These are phyloP conservation scores for Grosmannia serpens DNA, from an alignment of 2,329 filamentous ascomycete species.

Conservation along the genomic window DNA sequence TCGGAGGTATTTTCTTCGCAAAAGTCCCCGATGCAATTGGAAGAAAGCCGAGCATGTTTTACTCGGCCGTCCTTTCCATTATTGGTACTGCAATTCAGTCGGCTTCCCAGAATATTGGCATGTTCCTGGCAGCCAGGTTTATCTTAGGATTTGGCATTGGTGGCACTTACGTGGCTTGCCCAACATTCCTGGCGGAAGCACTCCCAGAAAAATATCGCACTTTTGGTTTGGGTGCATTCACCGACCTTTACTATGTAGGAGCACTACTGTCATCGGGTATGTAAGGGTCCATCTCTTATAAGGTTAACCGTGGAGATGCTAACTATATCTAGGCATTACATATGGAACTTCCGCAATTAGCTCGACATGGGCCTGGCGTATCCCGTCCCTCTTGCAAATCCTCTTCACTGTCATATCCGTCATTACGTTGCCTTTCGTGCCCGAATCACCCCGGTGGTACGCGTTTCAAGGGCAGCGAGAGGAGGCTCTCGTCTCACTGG, in stretches of 20 bases:
- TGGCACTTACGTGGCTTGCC: constrained; percentile 2
- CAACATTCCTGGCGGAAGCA: constrained; percentile 1
- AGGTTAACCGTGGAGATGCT: background rate
- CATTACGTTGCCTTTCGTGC: constrained; percentile 11
- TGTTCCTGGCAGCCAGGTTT: constrained; percentile 15
- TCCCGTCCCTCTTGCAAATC: constrained; percentile 13
- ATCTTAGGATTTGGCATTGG: constrained; percentile 13
- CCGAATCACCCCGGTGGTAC: constrained; percentile 10
- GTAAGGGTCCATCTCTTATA: background rate
- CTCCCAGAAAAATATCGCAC: background rate
- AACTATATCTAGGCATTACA: background rate
- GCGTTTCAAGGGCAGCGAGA: constrained; percentile 10
- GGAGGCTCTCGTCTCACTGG: constrained; percentile 22
- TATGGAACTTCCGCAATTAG: constrained; percentile 3
- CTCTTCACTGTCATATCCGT: constrained; percentile 16
- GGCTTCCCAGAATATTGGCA: constrained; percentile 13
- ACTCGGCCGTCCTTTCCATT: constrained; percentile 4
- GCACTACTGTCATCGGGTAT: background rate
- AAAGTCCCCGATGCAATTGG: constrained; percentile 13
- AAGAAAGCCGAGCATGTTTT: constrained; percentile 13
- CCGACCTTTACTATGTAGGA: background rate
- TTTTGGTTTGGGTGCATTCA: background rate
- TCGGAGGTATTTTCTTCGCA: constrained; percentile 7
- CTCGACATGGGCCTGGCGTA: constrained; percentile 12
- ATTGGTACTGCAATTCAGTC: constrained; percentile 11